Conservation (phyloP, 768 basidiomycete genomes). For the Suillus ampliporus region DNA sequence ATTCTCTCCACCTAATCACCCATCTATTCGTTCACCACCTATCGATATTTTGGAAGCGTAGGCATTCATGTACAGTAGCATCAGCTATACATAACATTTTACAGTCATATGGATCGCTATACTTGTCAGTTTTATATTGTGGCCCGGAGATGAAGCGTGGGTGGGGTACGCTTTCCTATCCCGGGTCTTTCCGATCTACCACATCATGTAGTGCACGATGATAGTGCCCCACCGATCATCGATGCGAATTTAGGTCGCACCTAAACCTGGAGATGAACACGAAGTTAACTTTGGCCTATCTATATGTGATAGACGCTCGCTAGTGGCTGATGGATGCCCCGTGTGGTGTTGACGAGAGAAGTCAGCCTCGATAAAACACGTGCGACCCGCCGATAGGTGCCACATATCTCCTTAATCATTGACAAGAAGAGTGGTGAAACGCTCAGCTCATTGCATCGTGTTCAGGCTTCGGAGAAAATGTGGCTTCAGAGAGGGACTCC, state of each 20-base stretch:
- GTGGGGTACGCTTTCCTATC: too few species aligned
- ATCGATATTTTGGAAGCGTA: conserved; percentile 8
- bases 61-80: conserved; percentile 11
- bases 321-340: neutral
- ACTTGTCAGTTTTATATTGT: neutral
- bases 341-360: neutral
- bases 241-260: neutral
- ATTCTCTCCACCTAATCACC: conserved; percentile 3
- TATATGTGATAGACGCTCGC: conserved; percentile 3
- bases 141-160: neutral
- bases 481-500: neutral
- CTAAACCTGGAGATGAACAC: neutral
- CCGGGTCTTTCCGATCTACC: too few species aligned
- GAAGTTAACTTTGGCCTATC: neutral
- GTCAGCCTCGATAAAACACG: neutral
- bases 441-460: neutral
- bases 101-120: neutral
- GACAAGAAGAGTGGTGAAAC: neutral
- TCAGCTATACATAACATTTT: neutral
- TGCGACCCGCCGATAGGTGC: neutral
- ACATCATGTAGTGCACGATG: neutral
- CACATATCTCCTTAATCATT: neutral
- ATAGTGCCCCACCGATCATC: neutral
- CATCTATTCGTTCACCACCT: conserved; percentile 11
- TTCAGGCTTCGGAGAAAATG: neutral